phyloP scores from a whole-genome alignment of 495 filamentous ascomycete genomes.

The Diplogelasinospora grovesii region DNA sequence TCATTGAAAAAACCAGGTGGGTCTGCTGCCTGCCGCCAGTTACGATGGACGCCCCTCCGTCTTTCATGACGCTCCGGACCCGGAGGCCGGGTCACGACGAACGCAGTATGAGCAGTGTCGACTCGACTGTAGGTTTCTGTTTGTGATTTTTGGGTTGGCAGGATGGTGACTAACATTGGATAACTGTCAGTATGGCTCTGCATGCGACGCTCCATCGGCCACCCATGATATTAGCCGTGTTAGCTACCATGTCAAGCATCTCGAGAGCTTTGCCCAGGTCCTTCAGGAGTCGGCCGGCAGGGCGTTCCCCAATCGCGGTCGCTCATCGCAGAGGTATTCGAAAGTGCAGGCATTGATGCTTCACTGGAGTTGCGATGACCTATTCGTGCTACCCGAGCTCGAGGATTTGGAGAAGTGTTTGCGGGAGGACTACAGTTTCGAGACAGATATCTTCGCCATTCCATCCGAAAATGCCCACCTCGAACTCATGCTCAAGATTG shows the following conservation, averaged over 20 bases:
- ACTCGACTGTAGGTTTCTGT: conserved; percentile 39
- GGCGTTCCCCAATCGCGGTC: conserved; percentile 42
- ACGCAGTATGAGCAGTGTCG: conserved; percentile 37
- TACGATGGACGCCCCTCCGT: conserved; percentile 22
- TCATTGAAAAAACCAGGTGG: no score
- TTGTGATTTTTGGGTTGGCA: conserved; percentile 4
- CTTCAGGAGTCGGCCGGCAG: conserved; percentile 45
- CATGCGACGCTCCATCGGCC: conserved; percentile 31
- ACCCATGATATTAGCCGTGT: conserved; percentile 49
- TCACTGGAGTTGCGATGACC: conserved; percentile 49
- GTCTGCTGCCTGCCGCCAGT: not conserved
- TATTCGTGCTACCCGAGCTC: conserved; percentile 46
- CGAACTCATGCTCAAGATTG: conserved; percentile 42
- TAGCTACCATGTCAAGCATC: conserved; percentile 45
- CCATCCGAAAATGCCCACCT: conserved; percentile 45
- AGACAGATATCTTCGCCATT: conserved; percentile 44
- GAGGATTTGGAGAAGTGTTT: conserved; percentile 44
- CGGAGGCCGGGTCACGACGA: conserved; percentile 33
- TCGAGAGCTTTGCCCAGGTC: conserved; percentile 41
- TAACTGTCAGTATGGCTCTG: conserved; percentile 37
- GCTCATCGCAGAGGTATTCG: conserved; percentile 38
- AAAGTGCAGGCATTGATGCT: conserved; percentile 47
- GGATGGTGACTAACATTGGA: conserved; percentile 7
- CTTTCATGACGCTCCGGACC: conserved; percentile 40
- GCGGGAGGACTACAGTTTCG: conserved; percentile 40